These are phyloP conservation scores for Tolypocladium tundrense DNA, from an alignment of 2,329 filamentous ascomycete genomes.

Conservation along the genomic window DNA sequence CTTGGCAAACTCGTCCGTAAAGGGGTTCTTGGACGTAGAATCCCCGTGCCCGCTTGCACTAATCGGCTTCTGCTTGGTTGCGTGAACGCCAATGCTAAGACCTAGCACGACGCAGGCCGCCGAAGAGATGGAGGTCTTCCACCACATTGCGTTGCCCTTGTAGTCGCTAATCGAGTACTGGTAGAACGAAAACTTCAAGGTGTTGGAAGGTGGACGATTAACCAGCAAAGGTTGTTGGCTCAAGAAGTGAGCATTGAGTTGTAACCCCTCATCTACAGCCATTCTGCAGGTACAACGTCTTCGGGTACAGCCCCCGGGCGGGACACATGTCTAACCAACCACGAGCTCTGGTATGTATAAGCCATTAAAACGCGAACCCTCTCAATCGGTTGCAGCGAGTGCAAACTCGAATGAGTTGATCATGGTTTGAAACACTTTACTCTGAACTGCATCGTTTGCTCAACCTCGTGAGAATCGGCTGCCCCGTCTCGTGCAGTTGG, in stretches of 20 bases:
- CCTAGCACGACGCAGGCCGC: not conserved
- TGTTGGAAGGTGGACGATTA: too few relatives aligned
- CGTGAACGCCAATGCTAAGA: not conserved
- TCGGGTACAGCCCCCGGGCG: too few relatives aligned
- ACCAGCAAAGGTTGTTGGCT: not conserved
- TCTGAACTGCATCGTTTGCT: too few relatives aligned
- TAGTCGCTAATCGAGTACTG: not conserved
- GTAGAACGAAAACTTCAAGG: not conserved
- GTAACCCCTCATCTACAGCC: not conserved
- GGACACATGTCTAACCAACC: too few relatives aligned
- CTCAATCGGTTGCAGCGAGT: too few relatives aligned
- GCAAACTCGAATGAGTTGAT: too few relatives aligned
- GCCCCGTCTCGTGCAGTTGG: too few relatives aligned
- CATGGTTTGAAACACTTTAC: too few relatives aligned
- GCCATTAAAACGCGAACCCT: too few relatives aligned
- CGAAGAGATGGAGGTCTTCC: not conserved
- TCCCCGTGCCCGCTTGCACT: not conserved
- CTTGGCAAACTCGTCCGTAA: conserved; percentile 7
- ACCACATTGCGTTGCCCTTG: not conserved
- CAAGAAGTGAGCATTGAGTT: not conserved
- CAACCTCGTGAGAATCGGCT: too few relatives aligned
- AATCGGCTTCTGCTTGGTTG: not conserved
- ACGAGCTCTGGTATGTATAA: too few relatives aligned
- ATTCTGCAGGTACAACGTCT: too few relatives aligned
- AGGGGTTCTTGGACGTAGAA: not conserved